Percentiles rank a stretch among this genome's conserved stretches.
Conservation (phyloP, 164 flowering plant genomes). For the Liriodendron chinense region DNA sequence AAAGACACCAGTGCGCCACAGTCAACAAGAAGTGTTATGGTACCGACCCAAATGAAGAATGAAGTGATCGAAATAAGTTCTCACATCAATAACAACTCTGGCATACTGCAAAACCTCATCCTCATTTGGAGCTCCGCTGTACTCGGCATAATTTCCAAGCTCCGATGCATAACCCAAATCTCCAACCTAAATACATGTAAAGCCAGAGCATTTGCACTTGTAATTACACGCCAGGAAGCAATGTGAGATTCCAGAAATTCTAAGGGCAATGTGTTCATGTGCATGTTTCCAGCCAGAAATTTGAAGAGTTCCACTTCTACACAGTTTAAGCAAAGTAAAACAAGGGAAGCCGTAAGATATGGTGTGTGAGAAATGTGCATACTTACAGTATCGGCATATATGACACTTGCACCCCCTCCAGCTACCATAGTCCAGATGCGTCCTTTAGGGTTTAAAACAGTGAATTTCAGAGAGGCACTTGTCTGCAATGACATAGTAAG, state of each 20-base stretch:
- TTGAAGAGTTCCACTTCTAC: background rate
- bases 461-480: slow-evolving; percentile 89
- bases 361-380: background rate
- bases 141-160: slow-evolving; percentile 94
- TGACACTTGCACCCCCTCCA: slow-evolving; percentile 97
- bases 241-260: background rate
- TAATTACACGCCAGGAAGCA: background rate
- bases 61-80: slow-evolving; percentile 11
- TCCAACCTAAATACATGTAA: slow-evolving; percentile 57
- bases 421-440: slow-evolving; percentile 99
- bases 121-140: slow-evolving; percentile 95
- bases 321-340: background rate
- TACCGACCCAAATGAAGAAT: background rate
- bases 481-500: slow-evolving; percentile 48
- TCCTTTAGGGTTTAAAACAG: slow-evolving; percentile 88
- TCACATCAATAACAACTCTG: slow-evolving; percentile 85
- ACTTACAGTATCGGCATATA: slow-evolving; percentile 91
- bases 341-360: background rate
- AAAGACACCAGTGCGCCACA: slow-evolving; percentile 4
- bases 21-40: background rate
- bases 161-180: slow-evolving; percentile 88
- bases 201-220: background rate
- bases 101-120: slow-evolving; percentile 96
- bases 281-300: background rate
- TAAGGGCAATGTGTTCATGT: no score